Base-by-base conservation (phyloP, 2,329 filamentous ascomycete species). In the Akanthomyces lecanii region DNA sequence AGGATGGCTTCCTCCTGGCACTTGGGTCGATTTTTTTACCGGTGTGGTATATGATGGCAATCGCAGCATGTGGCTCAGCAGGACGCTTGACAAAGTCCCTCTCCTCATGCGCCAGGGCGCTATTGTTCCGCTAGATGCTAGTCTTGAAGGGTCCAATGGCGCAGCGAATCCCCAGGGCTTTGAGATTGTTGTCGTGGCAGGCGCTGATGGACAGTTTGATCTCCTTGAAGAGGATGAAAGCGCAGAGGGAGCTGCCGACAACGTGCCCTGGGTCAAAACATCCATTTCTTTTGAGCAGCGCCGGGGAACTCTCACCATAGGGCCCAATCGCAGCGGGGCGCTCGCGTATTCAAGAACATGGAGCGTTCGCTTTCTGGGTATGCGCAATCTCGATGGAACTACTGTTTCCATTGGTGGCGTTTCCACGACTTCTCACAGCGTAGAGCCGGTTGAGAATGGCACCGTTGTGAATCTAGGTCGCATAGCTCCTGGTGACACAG, bases 1-100 rank as follows among this genome's bases (percentile, higher is more conserved):
- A 30, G 79, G 78, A 0, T 89, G 86, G 86, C 71, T 89, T 0
- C 85, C 86, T 4, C 78, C 78, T 0, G 74, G 77, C 4, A 77
- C 79, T 0, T 82, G 81, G 60, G 79, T 86, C 1, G 86, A 88
- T 70, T 79, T 87, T 56, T 84, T 87, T 70, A 82, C 79, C 0
- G 83, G 83, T 3, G 72, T 78, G 0, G 76, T 85, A 2, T 88
- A 88, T 68, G 81, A 85, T 63, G 84, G 83, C 2, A 77, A 82
- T 64, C 77, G 84, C 4, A 76, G 80, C 61, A 68, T 88, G 16
- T 77, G 72, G 54, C 70, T 88, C 59, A 80, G 82, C 66, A 78
- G 86, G 11, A 71, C 74, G 0, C 72, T 88, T 0, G 67, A 78
- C 21, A 71, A 77, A 28, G 76, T 80, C 38, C 86, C 86, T 0